Percentiles rank a stretch among this genome's conserved stretches.
Conservation (phyloP, 208 protist genomes). For the Trypanosoma rangeli region DNA sequence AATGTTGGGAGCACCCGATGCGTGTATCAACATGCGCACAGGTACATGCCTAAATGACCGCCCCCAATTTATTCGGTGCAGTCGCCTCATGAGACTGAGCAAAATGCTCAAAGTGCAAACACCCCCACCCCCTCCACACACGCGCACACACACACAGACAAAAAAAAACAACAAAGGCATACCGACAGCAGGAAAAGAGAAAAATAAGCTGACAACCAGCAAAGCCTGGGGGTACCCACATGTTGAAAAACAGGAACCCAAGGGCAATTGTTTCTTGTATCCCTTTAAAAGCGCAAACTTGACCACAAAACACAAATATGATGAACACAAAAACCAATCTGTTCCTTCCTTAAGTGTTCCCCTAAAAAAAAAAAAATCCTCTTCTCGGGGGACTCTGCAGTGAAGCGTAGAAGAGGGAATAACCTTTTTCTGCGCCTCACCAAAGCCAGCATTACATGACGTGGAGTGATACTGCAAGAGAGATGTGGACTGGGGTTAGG, state of each 20-base stretch:
- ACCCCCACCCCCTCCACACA: too few species aligned
- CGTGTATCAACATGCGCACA: background rate
- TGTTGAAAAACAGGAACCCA: background rate
- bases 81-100: slow-evolving; percentile 7
- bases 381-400: too few species aligned
- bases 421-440: background rate
- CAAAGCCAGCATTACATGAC: too few species aligned
- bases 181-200: background rate
- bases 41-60: background rate
- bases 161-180: background rate
- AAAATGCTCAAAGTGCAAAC: background rate
- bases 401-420: too few species aligned
- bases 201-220: background rate
- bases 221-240: background rate
- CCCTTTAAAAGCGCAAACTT: background rate
- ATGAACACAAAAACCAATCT: background rate
- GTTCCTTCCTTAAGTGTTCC: slow-evolving; percentile 3
- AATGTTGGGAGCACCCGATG: background rate
- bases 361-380: too few species aligned
- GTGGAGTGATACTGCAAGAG: too few species aligned
- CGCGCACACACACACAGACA: background rate
- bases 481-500: background rate
- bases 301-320: background rate
- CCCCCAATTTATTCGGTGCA: background rate
- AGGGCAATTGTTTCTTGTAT: background rate